Evolutionary conservation across 1,139 yeast species (phyloP), one percentile per base, ranked within the genome.

Genomic region (Geotrichum histeridarum): DNA sequence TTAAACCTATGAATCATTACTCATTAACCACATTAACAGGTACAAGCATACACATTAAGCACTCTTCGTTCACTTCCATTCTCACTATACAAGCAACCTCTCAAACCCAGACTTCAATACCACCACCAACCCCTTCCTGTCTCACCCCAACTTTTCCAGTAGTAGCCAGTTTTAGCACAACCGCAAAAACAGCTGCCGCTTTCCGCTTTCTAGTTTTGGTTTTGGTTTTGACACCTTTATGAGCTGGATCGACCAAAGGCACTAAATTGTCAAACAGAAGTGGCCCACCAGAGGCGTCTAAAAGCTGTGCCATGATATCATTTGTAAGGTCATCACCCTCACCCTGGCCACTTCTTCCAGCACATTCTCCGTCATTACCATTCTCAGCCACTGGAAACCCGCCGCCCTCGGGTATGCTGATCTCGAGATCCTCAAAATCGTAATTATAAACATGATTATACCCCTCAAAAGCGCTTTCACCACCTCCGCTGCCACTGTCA

Each of bases 401-500:
- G 17, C 12, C 30, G 1, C 22, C 33, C 12, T 15, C 33, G n/a
- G 42, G 4, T n/a, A 41, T 39, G 41, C 33, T 14, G n/a, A 22
- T 15, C 11, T n/a, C 35, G 5, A 18, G 14, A n/a, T 27, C 11
- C 11, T 14, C 42, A 8, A 31, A 8, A 14, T 37, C 33, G 3
- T 30, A 42, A 12, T 38, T 37, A 22, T 46, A 46, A 6, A 46
- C 35, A 35, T 30, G 42, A 1, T 30, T 33, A 27, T 27, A 39
- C 12, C 42, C 42, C 14, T 37, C 27, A 11, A 14, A 22, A 32
- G 32, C 2, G 32, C 15, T 5, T 31, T 43, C 8, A 8, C 39
- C 12, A 52, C 42, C 9, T 48, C 48, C 36, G 18, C 36, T 2
- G 51, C 54, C 9, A 51, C n/a, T 9, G 51, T 51, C 8, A 47